These are phyloP conservation scores for Craspedostauros australis DNA, from an alignment of 108 stramenopile species.

Conservation along the genomic window DNA sequence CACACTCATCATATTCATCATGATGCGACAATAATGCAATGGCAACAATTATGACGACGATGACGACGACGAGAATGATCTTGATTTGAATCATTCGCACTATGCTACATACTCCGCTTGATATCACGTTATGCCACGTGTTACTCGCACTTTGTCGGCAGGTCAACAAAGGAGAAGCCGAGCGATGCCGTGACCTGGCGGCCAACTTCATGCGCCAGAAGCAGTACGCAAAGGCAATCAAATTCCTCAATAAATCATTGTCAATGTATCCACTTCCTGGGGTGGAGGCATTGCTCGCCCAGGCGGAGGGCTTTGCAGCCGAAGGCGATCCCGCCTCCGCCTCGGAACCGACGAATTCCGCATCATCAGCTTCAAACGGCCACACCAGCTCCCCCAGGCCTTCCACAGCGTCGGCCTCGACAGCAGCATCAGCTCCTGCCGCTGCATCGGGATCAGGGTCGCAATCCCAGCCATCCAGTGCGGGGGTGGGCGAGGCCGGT, in stretches of 20 bases:
- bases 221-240: constrained; percentile 73
- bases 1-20: no score
- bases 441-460: neutral
- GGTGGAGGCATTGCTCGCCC: constrained; percentile 70
- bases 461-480: neutral
- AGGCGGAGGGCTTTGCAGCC: constrained; percentile 42
- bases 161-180: constrained; percentile 61
- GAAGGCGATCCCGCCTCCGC: constrained; percentile 1
- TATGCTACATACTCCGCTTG: no score
- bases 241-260: constrained; percentile 82
- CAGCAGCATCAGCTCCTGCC: constrained; percentile 6
- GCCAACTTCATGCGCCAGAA: constrained; percentile 57
- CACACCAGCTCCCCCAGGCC: constrained; percentile 4
- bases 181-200: constrained; percentile 68
- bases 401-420: constrained; percentile 10
- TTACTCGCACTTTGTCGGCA: neutral
- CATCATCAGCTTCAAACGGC: constrained; percentile 4
- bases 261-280: constrained; percentile 87
- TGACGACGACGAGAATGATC: no score
- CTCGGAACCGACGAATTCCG: neutral
- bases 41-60: no score
- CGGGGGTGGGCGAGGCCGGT: constrained; percentile 45
- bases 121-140: no score
- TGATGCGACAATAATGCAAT: no score
- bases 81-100: no score